Base-by-base conservation (phyloP, 192 early-diverging fungal genomes). In the Coemansia umbellata region DNA sequence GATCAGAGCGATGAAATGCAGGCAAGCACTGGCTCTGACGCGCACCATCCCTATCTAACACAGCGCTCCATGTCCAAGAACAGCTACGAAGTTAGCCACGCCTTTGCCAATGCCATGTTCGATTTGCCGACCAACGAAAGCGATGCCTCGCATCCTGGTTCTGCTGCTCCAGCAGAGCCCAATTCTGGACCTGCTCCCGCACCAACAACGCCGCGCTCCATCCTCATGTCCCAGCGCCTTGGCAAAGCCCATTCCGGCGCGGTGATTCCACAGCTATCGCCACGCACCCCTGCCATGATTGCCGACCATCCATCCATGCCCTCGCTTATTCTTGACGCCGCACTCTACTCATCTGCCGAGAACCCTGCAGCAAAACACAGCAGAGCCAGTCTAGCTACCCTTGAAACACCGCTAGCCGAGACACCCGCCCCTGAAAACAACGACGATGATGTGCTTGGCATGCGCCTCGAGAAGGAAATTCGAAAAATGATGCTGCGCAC, bases 171-270 rank as follows among this genome's bases (percentile, higher is more conserved):
- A 9, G 8, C n/a, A n/a, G n/a, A n/a, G n/a, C n/a, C n/a, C n/a
- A n/a, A n/a, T n/a, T 26, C 5, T 14, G 27, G 15, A 14, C n/a
- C 39, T 2, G 33, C 0, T 31, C 1, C 13, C n/a, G 15, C 33
- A 36, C 33, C 35, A 0, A 8, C 15, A 4, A 48, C 57, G 13
- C 71, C 63, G 18, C 58, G 55, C 19, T 74, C 71, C 30, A 74
- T 74, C 17, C 51, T 74, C 22, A 74, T 74, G 71, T 62, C 71
- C 50, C 71, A 66, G 55, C 47, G 58, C 36, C 71, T 74, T n/a
- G 40, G 48, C 10, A 58, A 61, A 28, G 71, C 63, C 5, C 71
- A 74, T 18, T 50, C 64, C 31, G 63, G 59, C 24, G 71, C 71
- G 0, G 55, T 74, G 39, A 45, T 74, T 47, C 58, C 71, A 28